A percentile compares a stretch with the other conserved stretches of the same genome.
phyloP scores from a whole-genome alignment of 1,284 basidiomycete species.

The Trametes hirsuta region DNA sequence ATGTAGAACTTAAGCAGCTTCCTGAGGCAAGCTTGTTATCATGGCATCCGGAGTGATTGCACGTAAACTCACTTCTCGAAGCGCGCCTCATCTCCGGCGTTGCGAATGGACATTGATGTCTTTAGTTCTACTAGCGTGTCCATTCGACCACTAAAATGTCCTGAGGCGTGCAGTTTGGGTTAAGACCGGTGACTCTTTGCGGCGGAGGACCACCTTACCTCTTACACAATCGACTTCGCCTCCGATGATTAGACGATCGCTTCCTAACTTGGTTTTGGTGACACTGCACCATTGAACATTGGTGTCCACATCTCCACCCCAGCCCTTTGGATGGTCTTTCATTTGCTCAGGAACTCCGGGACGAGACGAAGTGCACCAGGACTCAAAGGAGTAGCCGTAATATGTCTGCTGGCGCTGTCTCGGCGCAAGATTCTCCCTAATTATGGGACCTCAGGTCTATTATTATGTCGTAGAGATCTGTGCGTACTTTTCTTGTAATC shows the following conservation, averaged over 20 bases:
- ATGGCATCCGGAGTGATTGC: neutral
- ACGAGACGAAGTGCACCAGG: slow-evolving; percentile 70
- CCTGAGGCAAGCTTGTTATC: slow-evolving; percentile 33
- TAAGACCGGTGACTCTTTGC: neutral
- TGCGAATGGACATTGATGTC: slow-evolving; percentile 83
- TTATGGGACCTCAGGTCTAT: too few relatives aligned
- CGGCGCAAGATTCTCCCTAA: slow-evolving; percentile 63
- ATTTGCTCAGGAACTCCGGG: slow-evolving; percentile 31
- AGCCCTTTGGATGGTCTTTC: slow-evolving; percentile 51
- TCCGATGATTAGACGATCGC: slow-evolving; percentile 83
- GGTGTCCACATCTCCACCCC: slow-evolving; percentile 90
- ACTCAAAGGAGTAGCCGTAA: slow-evolving; percentile 87
- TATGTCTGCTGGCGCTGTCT: slow-evolving; percentile 66
- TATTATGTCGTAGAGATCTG: slow-evolving; percentile 9
- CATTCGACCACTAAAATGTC: slow-evolving; percentile 57
- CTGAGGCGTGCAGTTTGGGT: slow-evolving; percentile 37
- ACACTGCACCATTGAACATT: slow-evolving; percentile 97
- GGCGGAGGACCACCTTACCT: slow-evolving; percentile 47
- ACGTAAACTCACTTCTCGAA: slow-evolving; percentile 77
- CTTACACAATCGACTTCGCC: slow-evolving; percentile 96
- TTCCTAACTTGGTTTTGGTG: slow-evolving; percentile 86
- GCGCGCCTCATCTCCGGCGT: slow-evolving; percentile 64
- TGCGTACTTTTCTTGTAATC: slow-evolving; percentile 64
- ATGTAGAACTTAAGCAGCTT: slow-evolving; percentile 96
- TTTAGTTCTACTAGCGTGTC: slow-evolving; percentile 89